These are phyloP conservation scores for Pythium dissotocum DNA, from an alignment of 352 stramenopile species.

Conservation along the genomic window DNA sequence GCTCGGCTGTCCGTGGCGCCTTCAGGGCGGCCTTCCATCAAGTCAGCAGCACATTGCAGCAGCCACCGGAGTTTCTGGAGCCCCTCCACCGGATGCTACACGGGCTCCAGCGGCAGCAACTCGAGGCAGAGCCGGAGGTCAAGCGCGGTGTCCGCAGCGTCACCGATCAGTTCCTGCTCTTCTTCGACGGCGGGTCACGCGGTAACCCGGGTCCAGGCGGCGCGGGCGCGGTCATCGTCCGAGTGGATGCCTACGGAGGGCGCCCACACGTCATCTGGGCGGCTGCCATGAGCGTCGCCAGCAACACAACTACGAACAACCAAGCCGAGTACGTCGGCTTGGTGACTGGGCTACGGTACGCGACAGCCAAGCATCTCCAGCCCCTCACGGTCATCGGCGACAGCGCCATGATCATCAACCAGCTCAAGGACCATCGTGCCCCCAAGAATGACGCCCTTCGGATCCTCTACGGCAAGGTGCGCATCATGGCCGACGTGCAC, in stretches of 20 bases:
- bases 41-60: background rate
- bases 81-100: background rate
- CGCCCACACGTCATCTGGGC: too few relatives aligned
- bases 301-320: constrained; percentile 3
- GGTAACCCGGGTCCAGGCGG: background rate
- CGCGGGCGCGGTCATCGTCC: background rate
- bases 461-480: background rate
- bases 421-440: background rate
- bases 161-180: background rate
- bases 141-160: background rate
- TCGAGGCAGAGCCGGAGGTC: background rate
- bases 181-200: constrained; percentile 3
- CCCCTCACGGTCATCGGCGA: constrained; percentile 1
- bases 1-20: background rate
- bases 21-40: background rate
- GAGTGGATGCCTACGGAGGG: background rate
- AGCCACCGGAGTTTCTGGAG: background rate
- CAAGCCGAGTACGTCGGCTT: constrained; percentile 2
- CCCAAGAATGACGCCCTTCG: background rate
- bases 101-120: background rate
- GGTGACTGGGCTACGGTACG: background rate
- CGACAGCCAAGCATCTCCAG: background rate
- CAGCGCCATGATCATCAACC: constrained; percentile 1
- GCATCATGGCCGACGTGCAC: background rate
- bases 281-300: background rate